Conservation (phyloP, 441 rosid species). For the Populus trichocarpa region DNA sequence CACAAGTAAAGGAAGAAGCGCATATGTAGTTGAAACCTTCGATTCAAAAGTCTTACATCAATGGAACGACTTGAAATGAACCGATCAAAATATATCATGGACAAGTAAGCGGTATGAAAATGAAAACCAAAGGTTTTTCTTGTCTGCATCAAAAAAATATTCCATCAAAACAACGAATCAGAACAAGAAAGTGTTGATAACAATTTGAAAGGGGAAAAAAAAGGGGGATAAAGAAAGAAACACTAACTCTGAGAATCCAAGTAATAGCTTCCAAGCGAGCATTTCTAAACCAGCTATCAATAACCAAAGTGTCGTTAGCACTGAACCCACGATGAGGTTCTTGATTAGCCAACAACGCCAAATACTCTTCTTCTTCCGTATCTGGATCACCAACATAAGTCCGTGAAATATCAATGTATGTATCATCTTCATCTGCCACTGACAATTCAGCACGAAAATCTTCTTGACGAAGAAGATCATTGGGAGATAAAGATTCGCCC, state of each 20-base stretch:
- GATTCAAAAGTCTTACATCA: conserved; percentile 31
- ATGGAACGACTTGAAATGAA: conserved; percentile 43
- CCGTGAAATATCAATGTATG: neutral
- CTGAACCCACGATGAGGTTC: conserved; percentile 35
- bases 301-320: conserved; percentile 20
- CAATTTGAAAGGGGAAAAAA: neutral
- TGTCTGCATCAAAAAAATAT: conserved; percentile 23
- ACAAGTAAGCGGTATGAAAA: conserved; percentile 45
- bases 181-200: neutral
- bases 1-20: conserved; percentile 1
- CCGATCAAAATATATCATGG: conserved; percentile 54
- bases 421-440: conserved; percentile 13
- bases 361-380: conserved; percentile 26
- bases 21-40: neutral
- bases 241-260: conserved; percentile 54
- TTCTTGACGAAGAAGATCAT: conserved; percentile 40
- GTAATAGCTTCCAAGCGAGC: conserved; percentile 43
- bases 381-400: conserved; percentile 10
- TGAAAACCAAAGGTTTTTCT: conserved; percentile 38
- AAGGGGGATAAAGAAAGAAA: neutral
- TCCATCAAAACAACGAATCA: conserved; percentile 5
- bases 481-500: conserved; percentile 24
- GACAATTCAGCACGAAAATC: conserved; percentile 14
- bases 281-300: conserved; percentile 25
- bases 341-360: conserved; percentile 33